A percentile compares a stretch with the other conserved stretches of the same genome.
Evolutionary conservation across 169 alveolate species (phyloP).

Genomic region (Plasmodium reichenowi): DNA sequence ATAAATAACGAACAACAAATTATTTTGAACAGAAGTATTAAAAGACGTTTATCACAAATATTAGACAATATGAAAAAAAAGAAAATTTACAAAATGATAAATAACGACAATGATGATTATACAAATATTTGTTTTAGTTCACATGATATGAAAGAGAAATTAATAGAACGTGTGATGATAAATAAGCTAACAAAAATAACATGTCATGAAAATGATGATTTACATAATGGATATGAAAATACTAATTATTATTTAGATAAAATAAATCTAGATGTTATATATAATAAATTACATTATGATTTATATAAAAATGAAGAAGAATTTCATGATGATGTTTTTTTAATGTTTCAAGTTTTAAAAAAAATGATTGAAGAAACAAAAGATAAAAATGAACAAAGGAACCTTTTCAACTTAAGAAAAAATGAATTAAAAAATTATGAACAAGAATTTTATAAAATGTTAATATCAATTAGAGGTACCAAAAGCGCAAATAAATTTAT

Average conservation of each 20-base stretch:
- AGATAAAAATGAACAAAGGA: slow-evolving; percentile 19
- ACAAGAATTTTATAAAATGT: slow-evolving; percentile 38
- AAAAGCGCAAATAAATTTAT: slow-evolving; percentile 37
- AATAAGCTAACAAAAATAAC: background rate
- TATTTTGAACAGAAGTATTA: slow-evolving; percentile 32
- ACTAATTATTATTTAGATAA: slow-evolving; percentile 5
- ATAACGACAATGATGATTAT: slow-evolving; percentile 24
- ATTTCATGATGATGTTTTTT: slow-evolving; percentile 25
- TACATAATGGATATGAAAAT: background rate
- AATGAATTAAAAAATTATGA: slow-evolving; percentile 33
- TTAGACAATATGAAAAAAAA: slow-evolving; percentile 28
- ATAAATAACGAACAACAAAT: background rate
- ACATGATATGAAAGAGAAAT: background rate
- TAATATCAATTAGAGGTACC: slow-evolving; percentile 38
- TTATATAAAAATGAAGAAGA: slow-evolving; percentile 39
- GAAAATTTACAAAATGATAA: slow-evolving; percentile 4
- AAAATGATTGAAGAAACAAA: slow-evolving; percentile 13
- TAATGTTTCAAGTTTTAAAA: slow-evolving; percentile 14
- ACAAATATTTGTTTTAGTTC: background rate
- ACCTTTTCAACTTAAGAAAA: slow-evolving; percentile 5
- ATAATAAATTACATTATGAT: slow-evolving; percentile 48
- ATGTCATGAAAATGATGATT: background rate
- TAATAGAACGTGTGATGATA: too few relatives aligned
- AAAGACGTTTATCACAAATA: slow-evolving; percentile 47
- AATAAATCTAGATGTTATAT: slow-evolving; percentile 29